Conservation (phyloP, 805 yeast species). For the Wickerhamiella kazuoi region DNA sequence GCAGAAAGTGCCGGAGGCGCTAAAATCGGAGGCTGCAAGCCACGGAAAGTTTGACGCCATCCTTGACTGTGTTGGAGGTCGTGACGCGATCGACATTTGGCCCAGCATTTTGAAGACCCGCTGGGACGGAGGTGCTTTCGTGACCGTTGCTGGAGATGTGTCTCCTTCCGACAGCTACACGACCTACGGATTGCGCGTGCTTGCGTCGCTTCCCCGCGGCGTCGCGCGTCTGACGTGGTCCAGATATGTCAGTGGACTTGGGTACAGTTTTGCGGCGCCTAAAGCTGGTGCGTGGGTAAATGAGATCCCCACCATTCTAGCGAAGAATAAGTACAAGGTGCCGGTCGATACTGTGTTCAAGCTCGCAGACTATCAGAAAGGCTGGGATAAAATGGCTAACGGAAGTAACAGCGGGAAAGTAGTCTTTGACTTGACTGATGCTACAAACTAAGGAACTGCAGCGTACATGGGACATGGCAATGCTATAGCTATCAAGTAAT, state of each 20-base stretch:
- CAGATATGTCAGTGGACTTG: constrained; percentile 18
- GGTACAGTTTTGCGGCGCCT: constrained; percentile 12
- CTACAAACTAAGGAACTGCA: no score
- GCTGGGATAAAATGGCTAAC: constrained; percentile 30
- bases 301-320: constrained; percentile 29
- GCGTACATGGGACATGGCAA: no score
- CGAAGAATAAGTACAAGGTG: constrained; percentile 28
- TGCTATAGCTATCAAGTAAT: no score
- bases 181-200: not conserved
- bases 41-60: constrained; percentile 33
- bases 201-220: constrained; percentile 10
- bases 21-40: not conserved
- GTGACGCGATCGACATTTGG: constrained; percentile 29
- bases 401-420: constrained; percentile 51
- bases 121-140: constrained; percentile 25
- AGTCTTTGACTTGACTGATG: not conserved
- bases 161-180: constrained; percentile 7
- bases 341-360: constrained; percentile 36
- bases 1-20: not conserved
- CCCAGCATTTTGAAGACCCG: constrained; percentile 29
- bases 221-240: constrained; percentile 13
- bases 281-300: constrained; percentile 22
- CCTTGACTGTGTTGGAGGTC: constrained; percentile 48
- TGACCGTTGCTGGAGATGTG: constrained; percentile 41
- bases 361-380: constrained; percentile 33